Conservation (phyloP, 441 rosid species). For the Erysimum pusillum region DNA sequence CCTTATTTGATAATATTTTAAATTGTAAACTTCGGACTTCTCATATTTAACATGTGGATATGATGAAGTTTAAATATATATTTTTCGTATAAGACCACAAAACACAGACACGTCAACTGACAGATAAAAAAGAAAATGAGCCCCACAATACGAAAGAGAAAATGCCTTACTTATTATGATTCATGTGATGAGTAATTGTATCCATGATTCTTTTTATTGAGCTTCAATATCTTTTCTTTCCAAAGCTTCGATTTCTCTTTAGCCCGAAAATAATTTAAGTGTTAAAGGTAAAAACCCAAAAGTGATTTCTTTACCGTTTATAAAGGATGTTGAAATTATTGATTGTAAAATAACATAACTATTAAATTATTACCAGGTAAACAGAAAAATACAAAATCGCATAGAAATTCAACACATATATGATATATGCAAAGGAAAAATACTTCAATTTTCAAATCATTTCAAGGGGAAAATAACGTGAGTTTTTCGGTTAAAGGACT, state of each 20-base stretch:
- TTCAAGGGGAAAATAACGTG: background rate
- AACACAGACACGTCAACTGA: conserved; percentile 30
- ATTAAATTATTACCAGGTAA: background rate
- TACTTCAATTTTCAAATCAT: background rate
- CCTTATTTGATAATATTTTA: background rate
- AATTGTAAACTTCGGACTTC: conserved; percentile 18
- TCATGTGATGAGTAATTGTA: conserved; percentile 4
- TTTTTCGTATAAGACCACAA: conserved; percentile 1
- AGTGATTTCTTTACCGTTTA: background rate
- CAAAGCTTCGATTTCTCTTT: no score
- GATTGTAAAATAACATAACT: background rate
- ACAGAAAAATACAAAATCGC: background rate
- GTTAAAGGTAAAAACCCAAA: background rate
- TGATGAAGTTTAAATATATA: background rate
- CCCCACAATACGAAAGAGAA: conserved; percentile 1
- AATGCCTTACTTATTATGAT: background rate
- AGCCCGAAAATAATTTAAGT: background rate
- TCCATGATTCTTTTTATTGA: background rate
- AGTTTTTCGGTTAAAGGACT: background rate
- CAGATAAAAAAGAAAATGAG: background rate
- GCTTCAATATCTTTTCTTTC: background rate
- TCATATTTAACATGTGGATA: background rate
- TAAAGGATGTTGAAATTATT: background rate
- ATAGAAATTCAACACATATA: background rate
- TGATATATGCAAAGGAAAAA: background rate